These are phyloP conservation scores for Ustilago vetiveriae DNA, from an alignment of 1,284 basidiomycete species.

Conservation along the genomic window DNA sequence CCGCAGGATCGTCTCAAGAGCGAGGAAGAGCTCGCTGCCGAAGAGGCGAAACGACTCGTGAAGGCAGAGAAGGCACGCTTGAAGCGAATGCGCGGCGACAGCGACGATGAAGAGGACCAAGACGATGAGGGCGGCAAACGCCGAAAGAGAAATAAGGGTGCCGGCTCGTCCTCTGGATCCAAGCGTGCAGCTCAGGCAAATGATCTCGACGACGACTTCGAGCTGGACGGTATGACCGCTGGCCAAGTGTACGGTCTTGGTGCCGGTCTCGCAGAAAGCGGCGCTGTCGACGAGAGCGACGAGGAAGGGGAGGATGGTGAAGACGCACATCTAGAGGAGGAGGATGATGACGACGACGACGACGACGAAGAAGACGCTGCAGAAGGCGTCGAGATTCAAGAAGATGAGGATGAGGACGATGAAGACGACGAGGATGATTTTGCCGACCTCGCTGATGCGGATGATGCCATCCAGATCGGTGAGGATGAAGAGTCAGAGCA, in stretches of 20 bases:
- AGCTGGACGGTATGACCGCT: conserved; percentile 55
- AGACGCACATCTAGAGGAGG: conserved; percentile 64
- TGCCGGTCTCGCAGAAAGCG: conserved; percentile 54
- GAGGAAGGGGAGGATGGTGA: conserved; percentile 61
- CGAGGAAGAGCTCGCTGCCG: conserved; percentile 88
- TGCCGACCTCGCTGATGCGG: conserved; percentile 54
- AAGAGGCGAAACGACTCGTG: conserved; percentile 86
- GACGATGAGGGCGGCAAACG: conserved; percentile 45
- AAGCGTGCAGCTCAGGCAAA: conserved; percentile 75
- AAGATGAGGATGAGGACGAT: conserved; percentile 68
- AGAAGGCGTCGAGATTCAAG: conserved; percentile 32
- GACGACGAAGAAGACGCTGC: conserved; percentile 38
- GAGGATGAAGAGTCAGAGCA: conserved; percentile 59
- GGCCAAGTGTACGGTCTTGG: conserved; percentile 60
- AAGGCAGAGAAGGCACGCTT: conserved; percentile 83
- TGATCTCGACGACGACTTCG: conserved; percentile 92
- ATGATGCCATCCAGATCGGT: conserved; percentile 51
- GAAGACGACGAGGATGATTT: conserved; percentile 68
- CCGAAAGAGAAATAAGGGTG: conserved; percentile 63
- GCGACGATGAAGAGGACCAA: conserved; percentile 68
- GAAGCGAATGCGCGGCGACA: conserved; percentile 86
- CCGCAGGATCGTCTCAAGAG: conserved; percentile 96
- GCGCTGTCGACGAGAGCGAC: conserved; percentile 68
- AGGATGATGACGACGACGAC: conserved; percentile 65
- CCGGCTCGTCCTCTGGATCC: conserved; percentile 26